These are phyloP conservation scores for Cytidiella melzeri DNA, from an alignment of 768 basidiomycete species.

Conservation along the genomic window DNA sequence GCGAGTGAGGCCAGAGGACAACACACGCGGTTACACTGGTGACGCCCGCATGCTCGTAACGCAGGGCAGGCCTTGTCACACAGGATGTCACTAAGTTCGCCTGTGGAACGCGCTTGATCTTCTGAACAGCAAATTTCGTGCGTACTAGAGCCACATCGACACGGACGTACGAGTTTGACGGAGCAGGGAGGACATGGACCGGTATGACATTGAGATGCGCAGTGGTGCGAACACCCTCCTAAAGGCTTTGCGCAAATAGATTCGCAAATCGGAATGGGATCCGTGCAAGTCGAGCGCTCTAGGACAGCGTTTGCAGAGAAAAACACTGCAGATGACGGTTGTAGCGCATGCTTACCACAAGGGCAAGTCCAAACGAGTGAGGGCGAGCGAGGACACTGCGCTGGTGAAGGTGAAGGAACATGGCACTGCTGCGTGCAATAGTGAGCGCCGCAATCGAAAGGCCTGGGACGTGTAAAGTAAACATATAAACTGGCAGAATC, in stretches of 20 bases:
- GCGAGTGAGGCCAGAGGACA: constrained; percentile 79
- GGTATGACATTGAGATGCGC: constrained; percentile 63
- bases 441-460: constrained; percentile 76
- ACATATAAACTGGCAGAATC: constrained; percentile 1
- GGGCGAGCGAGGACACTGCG: constrained; percentile 72
- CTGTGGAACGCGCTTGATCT: constrained; percentile 30
- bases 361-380: constrained; percentile 66
- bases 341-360: constrained; percentile 64
- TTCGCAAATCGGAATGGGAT: constrained; percentile 76
- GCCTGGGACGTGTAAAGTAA: too few species aligned
- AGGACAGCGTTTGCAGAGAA: constrained; percentile 36
- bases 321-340: constrained; percentile 27
- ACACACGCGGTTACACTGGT: constrained; percentile 79
- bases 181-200: constrained; percentile 79
- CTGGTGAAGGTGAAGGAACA: constrained; percentile 51
- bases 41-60: constrained; percentile 77
- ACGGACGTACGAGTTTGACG: constrained; percentile 65
- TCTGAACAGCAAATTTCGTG: constrained; percentile 49
- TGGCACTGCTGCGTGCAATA: constrained; percentile 73
- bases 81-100: constrained; percentile 46
- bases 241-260: constrained; percentile 62
- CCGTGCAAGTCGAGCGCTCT: constrained; percentile 45
- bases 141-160: constrained; percentile 78
- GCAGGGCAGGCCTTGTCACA: constrained; percentile 80
- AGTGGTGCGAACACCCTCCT: constrained; percentile 66